These are phyloP conservation scores for Tricholoma flavovirens DNA, from an alignment of 768 basidiomycete species.

Conservation along the genomic window DNA sequence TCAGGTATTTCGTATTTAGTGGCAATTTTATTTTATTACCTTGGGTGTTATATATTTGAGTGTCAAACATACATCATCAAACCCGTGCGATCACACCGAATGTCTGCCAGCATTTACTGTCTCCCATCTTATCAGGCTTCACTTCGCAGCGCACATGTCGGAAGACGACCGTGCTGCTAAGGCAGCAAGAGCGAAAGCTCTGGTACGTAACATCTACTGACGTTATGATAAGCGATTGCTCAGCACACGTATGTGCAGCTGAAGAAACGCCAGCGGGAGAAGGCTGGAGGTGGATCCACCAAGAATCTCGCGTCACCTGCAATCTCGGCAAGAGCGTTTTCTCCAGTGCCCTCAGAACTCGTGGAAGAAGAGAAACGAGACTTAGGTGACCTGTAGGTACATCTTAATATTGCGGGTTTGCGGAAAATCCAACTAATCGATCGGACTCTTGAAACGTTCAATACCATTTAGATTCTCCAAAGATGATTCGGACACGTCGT, in stretches of 20 bases:
- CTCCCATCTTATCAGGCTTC: background rate
- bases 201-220: constrained; percentile 42
- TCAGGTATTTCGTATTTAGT: constrained; percentile 42
- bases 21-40: constrained; percentile 28
- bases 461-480: constrained; percentile 33
- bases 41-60: constrained; percentile 3
- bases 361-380: constrained; percentile 44
- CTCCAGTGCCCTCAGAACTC: constrained; percentile 44
- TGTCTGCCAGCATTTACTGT: background rate
- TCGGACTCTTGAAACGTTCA: constrained; percentile 1
- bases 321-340: constrained; percentile 35
- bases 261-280: constrained; percentile 78
- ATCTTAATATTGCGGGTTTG: constrained; percentile 15
- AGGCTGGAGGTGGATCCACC: constrained; percentile 38
- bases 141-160: constrained; percentile 32
- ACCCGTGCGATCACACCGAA: background rate
- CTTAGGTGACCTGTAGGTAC: constrained; percentile 61
- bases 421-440: constrained; percentile 3
- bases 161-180: constrained; percentile 79
- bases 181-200: constrained; percentile 76
- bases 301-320: constrained; percentile 36
- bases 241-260: constrained; percentile 39
- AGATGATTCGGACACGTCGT: constrained; percentile 44
- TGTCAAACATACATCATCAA: constrained; percentile 7
- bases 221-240: background rate